Conservation (phyloP, 2,329 filamentous ascomycete genomes). For the Sarocladium oryzae region DNA sequence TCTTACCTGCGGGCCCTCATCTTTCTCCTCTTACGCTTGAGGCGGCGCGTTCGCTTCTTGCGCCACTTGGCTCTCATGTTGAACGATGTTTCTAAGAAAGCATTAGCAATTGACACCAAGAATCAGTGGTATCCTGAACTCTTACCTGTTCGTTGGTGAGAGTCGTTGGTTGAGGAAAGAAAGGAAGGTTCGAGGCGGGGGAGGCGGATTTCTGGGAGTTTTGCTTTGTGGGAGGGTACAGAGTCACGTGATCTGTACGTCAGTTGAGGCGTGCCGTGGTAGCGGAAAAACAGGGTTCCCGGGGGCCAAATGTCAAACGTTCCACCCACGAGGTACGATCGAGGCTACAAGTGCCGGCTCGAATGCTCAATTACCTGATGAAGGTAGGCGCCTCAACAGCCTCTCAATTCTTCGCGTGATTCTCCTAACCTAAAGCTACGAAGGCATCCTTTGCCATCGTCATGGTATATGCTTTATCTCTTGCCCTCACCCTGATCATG, state of each 20-base stretch:
- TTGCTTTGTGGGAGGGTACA: background rate
- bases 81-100: slow-evolving; percentile 30
- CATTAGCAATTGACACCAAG: slow-evolving; percentile 12
- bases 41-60: slow-evolving; percentile 98
- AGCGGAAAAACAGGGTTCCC: slow-evolving; percentile 1
- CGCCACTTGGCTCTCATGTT: slow-evolving; percentile 97
- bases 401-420: too few relatives aligned
- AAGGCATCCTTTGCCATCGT: too few relatives aligned
- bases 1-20: slow-evolving; percentile 93
- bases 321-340: background rate
- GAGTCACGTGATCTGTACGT: background rate
- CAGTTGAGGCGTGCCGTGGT: too few relatives aligned
- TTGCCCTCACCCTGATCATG: too few relatives aligned
- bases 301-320: background rate
- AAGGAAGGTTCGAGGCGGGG: slow-evolving; percentile 6
- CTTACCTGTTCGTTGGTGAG: slow-evolving; percentile 40
- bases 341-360: too few relatives aligned
- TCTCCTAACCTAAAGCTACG: too few relatives aligned
- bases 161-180: slow-evolving; percentile 29
- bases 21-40: slow-evolving; percentile 99
- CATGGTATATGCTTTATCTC: too few relatives aligned
- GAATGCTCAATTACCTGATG: too few relatives aligned
- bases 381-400: too few relatives aligned
- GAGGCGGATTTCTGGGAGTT: background rate
- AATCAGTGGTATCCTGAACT: background rate